phyloP scores from a whole-genome alignment of 345 rosid genomes.

The Corymbia maculata region DNA sequence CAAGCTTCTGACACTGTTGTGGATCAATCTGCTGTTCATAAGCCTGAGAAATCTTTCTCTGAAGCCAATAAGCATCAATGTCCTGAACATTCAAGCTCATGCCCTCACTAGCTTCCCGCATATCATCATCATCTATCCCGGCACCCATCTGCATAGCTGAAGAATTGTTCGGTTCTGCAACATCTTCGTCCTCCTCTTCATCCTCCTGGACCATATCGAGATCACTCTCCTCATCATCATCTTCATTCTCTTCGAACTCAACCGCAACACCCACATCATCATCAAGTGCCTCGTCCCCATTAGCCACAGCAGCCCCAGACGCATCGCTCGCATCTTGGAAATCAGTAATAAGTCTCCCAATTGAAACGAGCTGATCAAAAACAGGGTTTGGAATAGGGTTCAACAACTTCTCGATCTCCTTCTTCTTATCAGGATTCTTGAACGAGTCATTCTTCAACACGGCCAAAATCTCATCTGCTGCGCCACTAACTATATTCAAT shows the following conservation, averaged over 20 bases:
- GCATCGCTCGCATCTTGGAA: slow-evolving; percentile 60
- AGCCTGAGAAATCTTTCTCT: slow-evolving; percentile 87
- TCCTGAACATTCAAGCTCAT: slow-evolving; percentile 76
- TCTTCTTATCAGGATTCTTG: slow-evolving; percentile 69
- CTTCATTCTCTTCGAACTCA: slow-evolving; percentile 84
- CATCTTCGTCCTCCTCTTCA: slow-evolving; percentile 71
- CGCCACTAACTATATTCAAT: slow-evolving; percentile 66
- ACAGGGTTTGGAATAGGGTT: slow-evolving; percentile 29
- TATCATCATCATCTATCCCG: slow-evolving; percentile 64
- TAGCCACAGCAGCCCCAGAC: slow-evolving; percentile 21
- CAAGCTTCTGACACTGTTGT: slow-evolving; percentile 75
- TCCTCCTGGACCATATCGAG: slow-evolving; percentile 83
- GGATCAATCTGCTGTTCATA: slow-evolving; percentile 87
- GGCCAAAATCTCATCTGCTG: slow-evolving; percentile 91
- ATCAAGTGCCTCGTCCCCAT: slow-evolving; percentile 73
- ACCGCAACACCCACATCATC: slow-evolving; percentile 90
- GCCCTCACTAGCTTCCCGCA: slow-evolving; percentile 59
- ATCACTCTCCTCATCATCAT: slow-evolving; percentile 87
- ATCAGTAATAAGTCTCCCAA: slow-evolving; percentile 75
- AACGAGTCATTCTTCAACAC: slow-evolving; percentile 66
- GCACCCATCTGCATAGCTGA: slow-evolving; percentile 89
- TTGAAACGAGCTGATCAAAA: slow-evolving; percentile 69
- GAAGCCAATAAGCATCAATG: slow-evolving; percentile 96
- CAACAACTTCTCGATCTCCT: slow-evolving; percentile 74
- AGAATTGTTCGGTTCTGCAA: slow-evolving; percentile 36